Conservation (phyloP, 164 flowering plant species). For the Piper longum region DNA sequence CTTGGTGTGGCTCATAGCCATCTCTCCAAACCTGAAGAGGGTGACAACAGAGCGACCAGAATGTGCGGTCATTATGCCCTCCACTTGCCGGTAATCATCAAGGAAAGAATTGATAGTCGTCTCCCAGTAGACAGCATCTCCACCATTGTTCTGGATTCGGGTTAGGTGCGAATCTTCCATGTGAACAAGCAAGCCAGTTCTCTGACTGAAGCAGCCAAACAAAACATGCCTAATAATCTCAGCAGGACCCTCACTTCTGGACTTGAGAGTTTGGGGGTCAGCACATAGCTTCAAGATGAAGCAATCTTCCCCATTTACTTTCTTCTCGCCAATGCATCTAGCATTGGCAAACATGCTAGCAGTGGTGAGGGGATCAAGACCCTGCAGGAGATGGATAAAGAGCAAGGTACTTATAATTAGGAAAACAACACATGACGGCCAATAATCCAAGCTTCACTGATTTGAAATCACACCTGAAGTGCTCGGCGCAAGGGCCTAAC, state of each 20-base stretch:
- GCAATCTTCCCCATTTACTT: slow-evolving; percentile 53
- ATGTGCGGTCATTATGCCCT: slow-evolving; percentile 61
- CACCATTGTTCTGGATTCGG: slow-evolving; percentile 48
- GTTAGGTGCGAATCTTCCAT: slow-evolving; percentile 59
- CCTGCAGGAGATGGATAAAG: slow-evolving; percentile 18
- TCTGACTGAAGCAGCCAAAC: slow-evolving; percentile 59
- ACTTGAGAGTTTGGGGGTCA: slow-evolving; percentile 41
- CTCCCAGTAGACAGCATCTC: slow-evolving; percentile 62
- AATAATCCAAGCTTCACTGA: background rate
- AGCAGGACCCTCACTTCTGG: slow-evolving; percentile 56
- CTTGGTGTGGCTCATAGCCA: slow-evolving; percentile 63
- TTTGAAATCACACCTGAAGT: slow-evolving; percentile 31
- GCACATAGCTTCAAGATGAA: slow-evolving; percentile 57
- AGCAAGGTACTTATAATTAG: background rate
- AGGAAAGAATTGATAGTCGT: slow-evolving; percentile 61
- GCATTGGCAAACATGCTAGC: slow-evolving; percentile 59
- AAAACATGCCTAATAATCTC: slow-evolving; percentile 56
- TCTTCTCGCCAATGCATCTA: slow-evolving; percentile 61
- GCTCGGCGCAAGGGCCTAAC: slow-evolving; percentile 59
- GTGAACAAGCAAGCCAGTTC: slow-evolving; percentile 49
- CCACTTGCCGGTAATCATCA: slow-evolving; percentile 47
- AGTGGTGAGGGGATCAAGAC: slow-evolving; percentile 55
- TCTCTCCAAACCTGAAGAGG: slow-evolving; percentile 56
- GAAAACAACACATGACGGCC: background rate
- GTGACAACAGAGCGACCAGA: slow-evolving; percentile 51